These are phyloP conservation scores for Calonectria fujianensis DNA, from an alignment of 2,329 filamentous ascomycete species.

Conservation along the genomic window DNA sequence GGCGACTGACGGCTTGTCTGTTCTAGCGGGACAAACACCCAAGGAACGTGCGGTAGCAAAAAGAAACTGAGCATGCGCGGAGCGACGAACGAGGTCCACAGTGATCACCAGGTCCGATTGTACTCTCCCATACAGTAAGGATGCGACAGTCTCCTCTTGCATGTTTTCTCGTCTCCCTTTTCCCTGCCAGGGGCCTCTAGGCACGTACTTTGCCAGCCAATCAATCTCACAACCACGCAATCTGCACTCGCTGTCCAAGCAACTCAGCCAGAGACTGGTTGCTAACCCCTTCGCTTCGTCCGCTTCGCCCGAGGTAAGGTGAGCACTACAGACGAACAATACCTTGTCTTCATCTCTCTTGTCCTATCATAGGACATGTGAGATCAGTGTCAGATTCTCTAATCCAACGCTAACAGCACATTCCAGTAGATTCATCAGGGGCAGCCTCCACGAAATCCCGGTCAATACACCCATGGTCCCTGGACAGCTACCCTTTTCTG, in stretches of 20 bases:
- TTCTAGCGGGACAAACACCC: conserved; percentile 9
- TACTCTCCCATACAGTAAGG: conserved; percentile 13
- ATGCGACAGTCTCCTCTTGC: conserved; percentile 8
- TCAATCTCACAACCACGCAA: conserved; percentile 26
- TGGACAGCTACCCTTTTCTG: conserved; percentile 43
- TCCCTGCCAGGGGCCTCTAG: conserved; percentile 30
- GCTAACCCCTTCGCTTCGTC: not conserved
- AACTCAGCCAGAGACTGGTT: conserved; percentile 7
- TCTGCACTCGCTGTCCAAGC: conserved; percentile 16
- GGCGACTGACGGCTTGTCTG: conserved; percentile 33
- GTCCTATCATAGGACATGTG: conserved; percentile 39
- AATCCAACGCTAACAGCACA: conserved; percentile 47
- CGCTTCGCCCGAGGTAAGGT: not conserved
- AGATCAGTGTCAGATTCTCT: conserved; percentile 52
- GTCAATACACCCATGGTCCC: conserved; percentile 39
- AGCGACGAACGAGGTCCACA: conserved; percentile 14
- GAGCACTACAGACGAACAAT: not conserved
- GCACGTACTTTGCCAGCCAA: conserved; percentile 21
- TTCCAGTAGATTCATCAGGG: conserved; percentile 41
- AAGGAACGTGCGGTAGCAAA: conserved; percentile 9
- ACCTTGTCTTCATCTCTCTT: conserved; percentile 24
- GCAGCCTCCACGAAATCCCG: conserved; percentile 39
- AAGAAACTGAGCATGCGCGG: conserved; percentile 1
- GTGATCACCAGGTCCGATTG: conserved; percentile 3
- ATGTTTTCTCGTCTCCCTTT: conserved; percentile 21